Percentiles rank a stretch among this genome's conserved stretches.
Conservation (phyloP, 2,329 filamentous ascomycete species). For the Byssothecium circinans region DNA sequence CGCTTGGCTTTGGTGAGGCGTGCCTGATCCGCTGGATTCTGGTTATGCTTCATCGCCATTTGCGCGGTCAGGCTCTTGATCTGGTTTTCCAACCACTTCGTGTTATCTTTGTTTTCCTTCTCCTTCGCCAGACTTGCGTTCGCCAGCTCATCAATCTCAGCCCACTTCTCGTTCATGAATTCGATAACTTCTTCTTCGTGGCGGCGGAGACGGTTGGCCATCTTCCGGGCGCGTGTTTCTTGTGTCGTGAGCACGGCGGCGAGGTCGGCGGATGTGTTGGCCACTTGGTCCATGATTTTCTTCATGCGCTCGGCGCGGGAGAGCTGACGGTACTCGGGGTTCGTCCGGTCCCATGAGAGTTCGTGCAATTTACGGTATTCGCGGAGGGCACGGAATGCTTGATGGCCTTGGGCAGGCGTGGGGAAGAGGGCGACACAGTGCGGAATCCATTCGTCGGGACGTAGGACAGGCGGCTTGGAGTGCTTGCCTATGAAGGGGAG, state of each 20-base stretch:
- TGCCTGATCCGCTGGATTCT: constrained; percentile 28
- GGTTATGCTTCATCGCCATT: constrained; percentile 29
- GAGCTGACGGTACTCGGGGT: constrained; percentile 46
- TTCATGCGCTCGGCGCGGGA: constrained; percentile 55
- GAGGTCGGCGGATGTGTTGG: constrained; percentile 63
- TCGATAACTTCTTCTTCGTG: constrained; percentile 17
- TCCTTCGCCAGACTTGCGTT: constrained; percentile 17
- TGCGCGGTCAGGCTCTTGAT: constrained; percentile 26
- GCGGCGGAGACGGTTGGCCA: constrained; percentile 22
- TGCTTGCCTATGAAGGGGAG: constrained; percentile 66
- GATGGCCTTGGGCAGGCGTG: constrained; percentile 51
- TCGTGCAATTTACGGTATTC: constrained; percentile 64
- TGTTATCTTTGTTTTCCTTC: constrained; percentile 17
- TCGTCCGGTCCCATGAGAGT: constrained; percentile 50
- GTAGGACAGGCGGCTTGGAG: constrained; percentile 58
- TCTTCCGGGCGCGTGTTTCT: constrained; percentile 38
- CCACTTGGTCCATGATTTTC: constrained; percentile 64
- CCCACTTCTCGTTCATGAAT: constrained; percentile 28
- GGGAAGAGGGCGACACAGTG: constrained; percentile 62
- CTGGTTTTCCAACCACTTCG: constrained; percentile 30
- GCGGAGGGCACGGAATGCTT: constrained; percentile 60
- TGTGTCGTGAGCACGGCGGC: constrained; percentile 58
- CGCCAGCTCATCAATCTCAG: constrained; percentile 23
- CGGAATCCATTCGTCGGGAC: constrained; percentile 65
- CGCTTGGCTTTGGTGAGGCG: constrained; percentile 23